A percentile compares a stretch with the other conserved stretches of the same genome.
phyloP scores from a whole-genome alignment of 2,329 filamentous ascomycete species.

The Elsinoe perseae region DNA sequence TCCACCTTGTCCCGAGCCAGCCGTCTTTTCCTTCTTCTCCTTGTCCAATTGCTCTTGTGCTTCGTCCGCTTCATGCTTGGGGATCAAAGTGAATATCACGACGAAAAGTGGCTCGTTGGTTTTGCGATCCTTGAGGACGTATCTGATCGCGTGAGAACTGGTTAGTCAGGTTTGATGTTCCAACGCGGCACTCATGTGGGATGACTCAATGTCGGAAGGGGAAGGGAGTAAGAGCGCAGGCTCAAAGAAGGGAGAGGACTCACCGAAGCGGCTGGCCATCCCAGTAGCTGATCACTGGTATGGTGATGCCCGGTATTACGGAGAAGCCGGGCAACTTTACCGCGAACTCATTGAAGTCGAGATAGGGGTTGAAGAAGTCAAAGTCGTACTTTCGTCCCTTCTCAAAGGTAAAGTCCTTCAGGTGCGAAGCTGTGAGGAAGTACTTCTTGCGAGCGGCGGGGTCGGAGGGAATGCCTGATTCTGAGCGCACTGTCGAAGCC shows the following conservation, averaged over 20 bases:
- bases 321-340: constrained; percentile 57
- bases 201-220: constrained; percentile 27
- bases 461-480: constrained; percentile 34
- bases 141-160: constrained; percentile 79
- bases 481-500: constrained; percentile 35
- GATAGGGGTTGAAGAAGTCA: constrained; percentile 85
- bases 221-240: constrained; percentile 15
- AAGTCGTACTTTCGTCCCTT: constrained; percentile 53
- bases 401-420: constrained; percentile 55
- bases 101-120: constrained; percentile 73
- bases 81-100: constrained; percentile 69
- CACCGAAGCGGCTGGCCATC: constrained; percentile 70
- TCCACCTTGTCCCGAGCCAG: constrained; percentile 3
- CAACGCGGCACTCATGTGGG: not conserved
- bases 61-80: constrained; percentile 52
- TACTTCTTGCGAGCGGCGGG: constrained; percentile 48
- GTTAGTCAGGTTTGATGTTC: constrained; percentile 21
- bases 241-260: constrained; percentile 26
- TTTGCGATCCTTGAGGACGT: constrained; percentile 74
- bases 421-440: constrained; percentile 50
- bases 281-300: constrained; percentile 71
- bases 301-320: constrained; percentile 53
- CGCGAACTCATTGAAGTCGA: constrained; percentile 77
- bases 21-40: constrained; percentile 17
- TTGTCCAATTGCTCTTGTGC: constrained; percentile 17